Base-by-base conservation (phyloP, 1,284 basidiomycete species). In the Apiotrichum brassicae region DNA sequence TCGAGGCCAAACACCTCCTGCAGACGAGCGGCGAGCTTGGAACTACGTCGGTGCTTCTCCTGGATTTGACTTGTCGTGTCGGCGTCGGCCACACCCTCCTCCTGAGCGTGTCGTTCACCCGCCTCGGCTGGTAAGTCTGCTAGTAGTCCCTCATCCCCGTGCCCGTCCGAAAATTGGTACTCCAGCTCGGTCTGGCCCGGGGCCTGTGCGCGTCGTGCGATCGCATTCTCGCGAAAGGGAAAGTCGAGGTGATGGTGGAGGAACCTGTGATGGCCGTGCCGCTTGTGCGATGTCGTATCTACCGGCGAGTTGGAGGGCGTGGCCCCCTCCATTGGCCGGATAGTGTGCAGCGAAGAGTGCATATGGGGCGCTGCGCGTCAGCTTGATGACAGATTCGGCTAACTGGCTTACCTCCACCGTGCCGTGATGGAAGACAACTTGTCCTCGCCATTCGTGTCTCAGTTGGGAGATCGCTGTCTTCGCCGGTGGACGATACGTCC, bases 1-100 rank as follows among this genome's bases (percentile, higher is more conserved):
- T 81, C 77, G 30, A 95, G 67, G 24, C 86, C 85, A 61, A 91
- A 95, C 1, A 95, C 82, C 39, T 92, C 87, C 65, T 81, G 82
- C 49, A 95, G 71, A 71, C 91, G 91, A 69, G 84, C 81, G 2
- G 87, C 89, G 30, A 95, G 73, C 43, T 81, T 81, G 33, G 81
- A 78, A 53, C 85, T 78, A 46, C 89, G 32, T 32, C 77, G 62
- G 83, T n/a, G 81, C 60, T 53, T 62, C 45, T 58, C 54, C 41
- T 68, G 62, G 18, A 50, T 24, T 28, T 59, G 49, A 36, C 62
- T 61, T 6, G 45, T 36, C 40, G 46, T 12, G 20, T 34, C 30
- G 16, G 46, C 65, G 12, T 71, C 30, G 75, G 65, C 24, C 49
- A 72, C 64, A 34, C 74, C n/a, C n/a, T n/a, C n/a, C n/a, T n/a